A percentile compares a stretch with the other conserved stretches of the same genome.
These are phyloP conservation scores for Penicillium daleae DNA, from an alignment of 495 filamentous ascomycete species.

Conservation along the genomic window DNA sequence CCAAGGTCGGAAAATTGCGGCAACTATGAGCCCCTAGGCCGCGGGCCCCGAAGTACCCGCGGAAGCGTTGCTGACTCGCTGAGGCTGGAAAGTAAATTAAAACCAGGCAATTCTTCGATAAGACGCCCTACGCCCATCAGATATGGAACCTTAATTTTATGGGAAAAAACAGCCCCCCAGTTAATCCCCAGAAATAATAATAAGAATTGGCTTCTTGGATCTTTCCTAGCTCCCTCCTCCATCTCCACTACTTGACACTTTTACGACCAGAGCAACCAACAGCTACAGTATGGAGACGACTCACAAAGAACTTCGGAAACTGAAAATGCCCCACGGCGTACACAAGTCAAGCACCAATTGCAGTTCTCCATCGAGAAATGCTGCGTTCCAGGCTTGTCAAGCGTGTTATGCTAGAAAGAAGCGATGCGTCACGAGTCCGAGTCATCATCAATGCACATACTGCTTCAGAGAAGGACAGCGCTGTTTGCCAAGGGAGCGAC, in stretches of 20 bases:
- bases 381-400: constrained; percentile 9
- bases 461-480: constrained; percentile 17
- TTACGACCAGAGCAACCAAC: not conserved
- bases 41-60: not conserved
- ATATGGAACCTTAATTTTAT: not conserved
- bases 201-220: not conserved
- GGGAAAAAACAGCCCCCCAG: not conserved
- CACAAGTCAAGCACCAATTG: not conserved
- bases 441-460: constrained; percentile 18
- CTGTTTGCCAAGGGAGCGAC: constrained; percentile 19
- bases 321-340: not conserved
- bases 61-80: not conserved
- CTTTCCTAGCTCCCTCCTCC: not conserved
- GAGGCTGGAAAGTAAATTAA: not conserved
- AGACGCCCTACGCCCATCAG: not conserved
- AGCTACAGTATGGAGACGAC: not conserved
- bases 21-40: not conserved
- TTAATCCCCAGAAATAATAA: not conserved
- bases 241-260: not conserved
- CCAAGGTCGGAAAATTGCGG: not conserved
- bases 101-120: not conserved
- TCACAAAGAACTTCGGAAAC: not conserved
- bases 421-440: constrained; percentile 17
- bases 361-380: not conserved
- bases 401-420: constrained; percentile 26